These are phyloP conservation scores for Gilbertella persicaria DNA, from an alignment of 371 early-diverging fungal genomes.

Conservation along the genomic window DNA sequence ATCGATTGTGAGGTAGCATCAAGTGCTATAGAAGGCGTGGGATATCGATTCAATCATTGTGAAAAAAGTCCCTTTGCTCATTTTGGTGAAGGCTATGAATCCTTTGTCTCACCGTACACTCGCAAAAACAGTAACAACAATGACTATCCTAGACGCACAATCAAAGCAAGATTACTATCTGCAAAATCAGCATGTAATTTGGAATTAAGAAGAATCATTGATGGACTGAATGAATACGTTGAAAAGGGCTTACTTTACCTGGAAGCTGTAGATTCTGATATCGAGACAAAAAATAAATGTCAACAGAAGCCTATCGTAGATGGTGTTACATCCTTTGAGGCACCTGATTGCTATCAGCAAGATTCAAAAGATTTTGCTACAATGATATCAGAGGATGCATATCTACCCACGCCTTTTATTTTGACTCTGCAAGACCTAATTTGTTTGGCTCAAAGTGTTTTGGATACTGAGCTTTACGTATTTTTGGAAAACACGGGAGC, in stretches of 20 bases:
- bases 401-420: constrained; percentile 63
- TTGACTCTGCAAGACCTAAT: constrained; percentile 61
- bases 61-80: constrained; percentile 12
- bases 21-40: not conserved
- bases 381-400: constrained; percentile 52
- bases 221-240: constrained; percentile 72
- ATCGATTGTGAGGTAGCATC: not conserved
- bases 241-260: constrained; percentile 67
- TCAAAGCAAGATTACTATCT: constrained; percentile 37
- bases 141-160: constrained; percentile 20
- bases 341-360: not conserved
- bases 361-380: not conserved
- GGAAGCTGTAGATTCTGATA: constrained; percentile 42
- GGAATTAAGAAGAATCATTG: constrained; percentile 65
- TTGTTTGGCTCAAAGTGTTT: constrained; percentile 53
- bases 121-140: not conserved
- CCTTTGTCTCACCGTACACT: not conserved
- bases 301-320: constrained; percentile 10
- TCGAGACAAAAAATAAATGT: too few relatives aligned
- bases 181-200: constrained; percentile 52
- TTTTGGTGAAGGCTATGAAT: constrained; percentile 11
- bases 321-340: not conserved
- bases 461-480: constrained; percentile 56
- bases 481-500: constrained; percentile 55
- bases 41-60: constrained; percentile 15